These are phyloP conservation scores for Mangifera indica DNA, from an alignment of 345 rosid genomes.

Conservation along the genomic window DNA sequence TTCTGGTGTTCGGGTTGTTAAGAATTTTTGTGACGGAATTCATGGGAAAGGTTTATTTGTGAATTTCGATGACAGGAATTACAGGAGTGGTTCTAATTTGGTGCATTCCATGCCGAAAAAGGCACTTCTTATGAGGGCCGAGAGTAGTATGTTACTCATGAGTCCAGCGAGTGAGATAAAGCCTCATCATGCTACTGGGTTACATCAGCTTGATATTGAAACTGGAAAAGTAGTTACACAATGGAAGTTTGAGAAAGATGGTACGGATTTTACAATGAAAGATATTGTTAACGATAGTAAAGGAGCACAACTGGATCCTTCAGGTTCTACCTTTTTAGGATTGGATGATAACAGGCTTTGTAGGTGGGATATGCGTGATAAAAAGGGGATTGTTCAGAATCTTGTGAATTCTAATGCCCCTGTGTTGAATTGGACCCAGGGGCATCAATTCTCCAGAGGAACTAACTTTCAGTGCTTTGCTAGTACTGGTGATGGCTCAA, in stretches of 20 bases:
- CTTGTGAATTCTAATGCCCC: conserved; percentile 67
- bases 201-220: conserved; percentile 96
- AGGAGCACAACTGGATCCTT: conserved; percentile 92
- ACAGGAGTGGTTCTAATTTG: conserved; percentile 31
- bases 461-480: conserved; percentile 98
- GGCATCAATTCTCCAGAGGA: conserved; percentile 99
- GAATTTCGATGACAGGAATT: conserved; percentile 55
- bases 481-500: conserved; percentile 96
- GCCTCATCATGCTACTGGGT: conserved; percentile 68
- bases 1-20: conserved; percentile 89
- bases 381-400: conserved; percentile 85
- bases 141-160: conserved; percentile 95
- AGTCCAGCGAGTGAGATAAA: conserved; percentile 73
- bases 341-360: conserved; percentile 94
- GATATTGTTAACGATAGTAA: conserved; percentile 91
- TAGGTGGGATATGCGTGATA: conserved; percentile 99
- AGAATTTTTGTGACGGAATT: conserved; percentile 85
- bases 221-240: conserved; percentile 84
- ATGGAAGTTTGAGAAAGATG: conserved; percentile 98
- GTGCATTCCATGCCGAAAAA: conserved; percentile 71
- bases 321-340: conserved; percentile 93
- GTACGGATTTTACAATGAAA: conserved; percentile 87
- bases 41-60: conserved; percentile 93
- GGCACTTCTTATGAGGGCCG: conserved; percentile 95
- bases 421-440: conserved; percentile 86